Evolutionary conservation across 306 rosid species (phyloP).

Genomic region (Calophaca sinica): DNA sequence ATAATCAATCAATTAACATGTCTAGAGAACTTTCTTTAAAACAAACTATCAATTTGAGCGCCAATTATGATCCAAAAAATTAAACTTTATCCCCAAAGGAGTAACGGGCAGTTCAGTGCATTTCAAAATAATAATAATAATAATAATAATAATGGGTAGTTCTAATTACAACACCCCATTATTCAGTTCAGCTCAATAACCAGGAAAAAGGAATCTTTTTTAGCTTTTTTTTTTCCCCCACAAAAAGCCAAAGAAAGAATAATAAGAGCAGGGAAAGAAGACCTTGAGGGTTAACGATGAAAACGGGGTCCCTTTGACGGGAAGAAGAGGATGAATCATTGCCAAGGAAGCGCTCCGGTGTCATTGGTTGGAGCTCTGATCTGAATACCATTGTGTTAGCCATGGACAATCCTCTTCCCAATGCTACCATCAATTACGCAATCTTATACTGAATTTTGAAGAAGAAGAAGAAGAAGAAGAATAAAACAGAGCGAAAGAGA

Average conservation of each 20-base stretch:
- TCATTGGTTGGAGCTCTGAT: conserved; percentile 66
- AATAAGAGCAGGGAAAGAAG: conserved; percentile 25
- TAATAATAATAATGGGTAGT: background rate
- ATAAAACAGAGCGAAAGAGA: background rate
- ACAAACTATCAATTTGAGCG: background rate
- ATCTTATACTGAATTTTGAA: background rate
- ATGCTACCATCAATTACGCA: conserved; percentile 55
- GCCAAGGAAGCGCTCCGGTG: conserved; percentile 57
- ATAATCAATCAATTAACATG: conserved; percentile 28
- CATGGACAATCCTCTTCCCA: conserved; percentile 56
- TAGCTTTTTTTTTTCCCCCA: background rate
- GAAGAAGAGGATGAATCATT: conserved; percentile 62
- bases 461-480: no score
- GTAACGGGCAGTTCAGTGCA: background rate
- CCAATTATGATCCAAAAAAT: conserved; percentile 2
- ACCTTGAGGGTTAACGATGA: conserved; percentile 93
- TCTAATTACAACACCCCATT: conserved; percentile 39
- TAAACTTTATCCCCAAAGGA: conserved; percentile 20
- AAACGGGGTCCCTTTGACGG: conserved; percentile 78
- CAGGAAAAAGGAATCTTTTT: background rate
- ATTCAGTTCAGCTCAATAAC: conserved; percentile 31
- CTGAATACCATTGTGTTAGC: conserved; percentile 59
- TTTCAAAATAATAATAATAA: background rate
- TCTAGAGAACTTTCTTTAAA: background rate
- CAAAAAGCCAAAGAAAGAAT: conserved; percentile 7